These are phyloP conservation scores for Microthlaspi erraticum DNA, from an alignment of 345 rosid genomes.

Conservation along the genomic window DNA sequence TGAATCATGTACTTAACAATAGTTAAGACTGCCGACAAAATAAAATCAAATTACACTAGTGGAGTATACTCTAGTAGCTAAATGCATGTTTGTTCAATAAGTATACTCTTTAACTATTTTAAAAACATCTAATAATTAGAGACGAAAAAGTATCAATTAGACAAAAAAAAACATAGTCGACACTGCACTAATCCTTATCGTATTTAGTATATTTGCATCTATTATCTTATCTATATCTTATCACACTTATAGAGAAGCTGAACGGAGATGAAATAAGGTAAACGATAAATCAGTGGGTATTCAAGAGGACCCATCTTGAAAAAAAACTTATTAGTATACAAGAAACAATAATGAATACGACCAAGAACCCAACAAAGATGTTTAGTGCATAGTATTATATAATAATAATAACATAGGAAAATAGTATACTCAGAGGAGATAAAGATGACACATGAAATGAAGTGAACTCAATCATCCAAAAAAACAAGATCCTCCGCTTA, in stretches of 20 bases:
- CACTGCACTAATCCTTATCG: background rate
- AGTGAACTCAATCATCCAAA: constrained; percentile 39
- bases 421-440: constrained; percentile 31
- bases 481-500: constrained; percentile 24
- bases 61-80: background rate
- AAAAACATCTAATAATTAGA: background rate
- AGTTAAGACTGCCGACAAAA: background rate
- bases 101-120: background rate
- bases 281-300: constrained; percentile 34
- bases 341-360: constrained; percentile 28
- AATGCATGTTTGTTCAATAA: background rate
- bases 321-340: background rate
- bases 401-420: constrained; percentile 1
- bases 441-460: constrained; percentile 45
- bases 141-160: background rate
- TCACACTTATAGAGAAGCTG: background rate
- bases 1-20: background rate
- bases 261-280: constrained; percentile 6
- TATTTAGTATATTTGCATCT: background rate
- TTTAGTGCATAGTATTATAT: background rate
- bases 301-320: constrained; percentile 29
- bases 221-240: background rate
- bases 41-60: no score
- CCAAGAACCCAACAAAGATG: constrained; percentile 28
- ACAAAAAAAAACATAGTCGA: background rate